These are phyloP conservation scores for Albifimbria verrucaria DNA, from an alignment of 2,329 filamentous ascomycete genomes.

Conservation along the genomic window DNA sequence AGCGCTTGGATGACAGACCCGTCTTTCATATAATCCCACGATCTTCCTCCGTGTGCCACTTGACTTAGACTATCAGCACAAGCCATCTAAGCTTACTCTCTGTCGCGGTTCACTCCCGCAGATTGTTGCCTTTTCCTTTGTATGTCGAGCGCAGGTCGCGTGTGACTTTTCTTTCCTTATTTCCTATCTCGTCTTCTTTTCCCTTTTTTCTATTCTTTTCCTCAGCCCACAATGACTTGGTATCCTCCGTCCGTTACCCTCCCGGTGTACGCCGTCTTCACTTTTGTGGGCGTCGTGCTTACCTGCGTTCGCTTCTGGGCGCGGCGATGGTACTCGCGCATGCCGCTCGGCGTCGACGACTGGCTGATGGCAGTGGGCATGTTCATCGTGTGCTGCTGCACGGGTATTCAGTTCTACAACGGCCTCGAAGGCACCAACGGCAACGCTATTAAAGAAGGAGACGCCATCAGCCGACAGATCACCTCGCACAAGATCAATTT, in stretches of 20 bases:
- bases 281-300: conserved; percentile 5
- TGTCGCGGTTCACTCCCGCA: neutral
- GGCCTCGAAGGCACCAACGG: conserved; percentile 5
- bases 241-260: conserved; percentile 6
- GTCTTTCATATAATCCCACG: neutral
- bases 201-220: too few relatives aligned
- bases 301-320: conserved; percentile 9
- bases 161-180: neutral
- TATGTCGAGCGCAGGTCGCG: neutral
- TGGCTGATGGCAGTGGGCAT: conserved; percentile 6
- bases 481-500: conserved; percentile 7
- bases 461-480: neutral
- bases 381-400: conserved; percentile 3
- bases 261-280: conserved; percentile 9
- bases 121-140: neutral
- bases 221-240: neutral
- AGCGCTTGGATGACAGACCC: neutral
- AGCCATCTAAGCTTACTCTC: neutral
- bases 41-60: neutral
- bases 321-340: neutral
- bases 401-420: conserved; percentile 8
- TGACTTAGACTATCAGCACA: neutral
- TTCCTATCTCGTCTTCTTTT: neutral
- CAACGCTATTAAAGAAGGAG: conserved; percentile 3
- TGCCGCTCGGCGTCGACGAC: conserved; percentile 7